Conservation (phyloP, 2,329 filamentous ascomycete genomes). For the Neoscytalidium dimidiatum region DNA sequence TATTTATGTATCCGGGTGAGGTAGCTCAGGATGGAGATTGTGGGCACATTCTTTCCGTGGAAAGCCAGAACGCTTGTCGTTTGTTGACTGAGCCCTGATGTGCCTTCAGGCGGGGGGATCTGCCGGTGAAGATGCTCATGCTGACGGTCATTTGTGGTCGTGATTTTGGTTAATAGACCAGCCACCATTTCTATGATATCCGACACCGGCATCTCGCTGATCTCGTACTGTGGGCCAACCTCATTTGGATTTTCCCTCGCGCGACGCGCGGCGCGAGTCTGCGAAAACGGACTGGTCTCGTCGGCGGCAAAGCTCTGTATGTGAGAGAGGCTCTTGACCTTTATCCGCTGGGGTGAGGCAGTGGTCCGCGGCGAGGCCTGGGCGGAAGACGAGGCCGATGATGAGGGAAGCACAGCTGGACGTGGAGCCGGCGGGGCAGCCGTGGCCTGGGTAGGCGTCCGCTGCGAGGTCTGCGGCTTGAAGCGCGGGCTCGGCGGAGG, state of each 20-base stretch:
- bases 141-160: conserved; percentile 90
- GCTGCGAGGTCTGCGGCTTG: conserved; percentile 36
- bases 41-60: conserved; percentile 96
- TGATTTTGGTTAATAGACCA: conserved; percentile 93
- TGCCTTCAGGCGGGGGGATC: conserved; percentile 62
- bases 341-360: conserved; percentile 61
- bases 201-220: conserved; percentile 94
- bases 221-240: conserved; percentile 73
- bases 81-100: conserved; percentile 61
- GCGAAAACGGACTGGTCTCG: conserved; percentile 64
- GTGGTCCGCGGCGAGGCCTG: conserved; percentile 30
- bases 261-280: conserved; percentile 45
- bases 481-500: conserved; percentile 38
- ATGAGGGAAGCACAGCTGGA: conserved; percentile 27
- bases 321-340: conserved; percentile 85
- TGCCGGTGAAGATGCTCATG: conserved; percentile 86
- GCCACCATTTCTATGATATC: conserved; percentile 99
- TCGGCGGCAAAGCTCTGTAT: conserved; percentile 86
- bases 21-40: conserved; percentile 95
- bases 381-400: conserved; percentile 30
- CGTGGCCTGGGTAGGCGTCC: conserved; percentile 27
- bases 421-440: conserved; percentile 22
- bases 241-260: conserved; percentile 51
- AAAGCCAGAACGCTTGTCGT: conserved; percentile 84
- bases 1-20: conserved; percentile 97